Conservation (phyloP, 2,329 filamentous ascomycete genomes). For the Arthrobotrys sphaeroides region DNA sequence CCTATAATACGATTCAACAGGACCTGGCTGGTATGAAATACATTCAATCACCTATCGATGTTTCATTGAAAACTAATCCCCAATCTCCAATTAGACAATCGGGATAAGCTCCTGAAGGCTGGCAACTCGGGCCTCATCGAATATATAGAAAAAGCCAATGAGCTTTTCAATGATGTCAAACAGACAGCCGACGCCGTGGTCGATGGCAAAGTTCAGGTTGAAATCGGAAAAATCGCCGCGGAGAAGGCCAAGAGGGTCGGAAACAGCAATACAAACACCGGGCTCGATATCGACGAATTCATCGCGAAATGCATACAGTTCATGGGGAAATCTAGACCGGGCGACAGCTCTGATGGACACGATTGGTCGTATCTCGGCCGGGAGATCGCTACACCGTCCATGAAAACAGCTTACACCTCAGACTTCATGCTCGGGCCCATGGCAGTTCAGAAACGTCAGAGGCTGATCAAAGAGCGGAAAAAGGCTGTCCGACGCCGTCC, state of each 20-base stretch:
- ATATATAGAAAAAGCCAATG: constrained; percentile 32
- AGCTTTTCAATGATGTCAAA: constrained; percentile 48
- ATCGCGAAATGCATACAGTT: constrained; percentile 66
- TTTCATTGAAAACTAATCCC: not conserved
- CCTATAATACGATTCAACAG: constrained; percentile 38
- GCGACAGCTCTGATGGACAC: constrained; percentile 69
- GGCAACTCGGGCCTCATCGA: constrained; percentile 40
- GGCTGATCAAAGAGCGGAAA: constrained; percentile 75
- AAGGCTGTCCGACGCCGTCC: constrained; percentile 75
- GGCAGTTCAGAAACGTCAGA: constrained; percentile 84
- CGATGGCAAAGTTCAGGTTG: constrained; percentile 44
- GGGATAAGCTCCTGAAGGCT: constrained; percentile 19
- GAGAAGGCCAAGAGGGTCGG: constrained; percentile 46
- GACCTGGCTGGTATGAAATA: constrained; percentile 28
- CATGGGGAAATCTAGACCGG: constrained; percentile 83
- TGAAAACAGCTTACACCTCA: constrained; percentile 73
- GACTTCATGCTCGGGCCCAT: constrained; percentile 89
- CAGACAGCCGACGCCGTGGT: constrained; percentile 46
- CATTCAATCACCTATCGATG: not conserved
- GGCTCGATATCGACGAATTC: constrained; percentile 55
- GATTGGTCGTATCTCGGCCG: constrained; percentile 88
- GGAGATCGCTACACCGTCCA: constrained; percentile 19
- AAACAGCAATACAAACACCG: constrained; percentile 53
- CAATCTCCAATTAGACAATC: constrained; percentile 26
- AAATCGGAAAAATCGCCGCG: constrained; percentile 45